Evolutionary conservation across 176 grass and related monocot genomes (phyloP).

Genomic region (Eremochloa ophiuroides): DNA sequence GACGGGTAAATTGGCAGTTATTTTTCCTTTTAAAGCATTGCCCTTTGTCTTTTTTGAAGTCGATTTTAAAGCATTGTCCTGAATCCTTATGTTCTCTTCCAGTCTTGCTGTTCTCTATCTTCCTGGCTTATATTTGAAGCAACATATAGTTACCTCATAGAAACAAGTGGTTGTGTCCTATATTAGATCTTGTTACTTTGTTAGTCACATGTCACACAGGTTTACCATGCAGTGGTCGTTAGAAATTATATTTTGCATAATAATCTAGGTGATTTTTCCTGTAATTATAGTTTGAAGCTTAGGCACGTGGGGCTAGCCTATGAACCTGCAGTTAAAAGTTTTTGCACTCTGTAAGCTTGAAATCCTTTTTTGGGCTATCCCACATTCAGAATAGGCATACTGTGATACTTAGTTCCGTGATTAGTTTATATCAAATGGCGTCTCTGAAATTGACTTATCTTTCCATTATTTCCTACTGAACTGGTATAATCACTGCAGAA

Average conservation of each 20-base stretch:
- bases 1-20: neutral
- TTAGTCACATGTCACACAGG: neutral
- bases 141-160: neutral
- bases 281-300: neutral
- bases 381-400: neutral
- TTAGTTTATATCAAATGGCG: neutral
- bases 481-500: conserved; percentile 26
- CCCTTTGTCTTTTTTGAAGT: neutral
- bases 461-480: neutral
- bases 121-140: neutral
- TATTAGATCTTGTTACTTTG: neutral
- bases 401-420: neutral
- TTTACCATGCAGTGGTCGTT: neutral
- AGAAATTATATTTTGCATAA: neutral
- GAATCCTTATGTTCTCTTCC: neutral
- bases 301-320: neutral
- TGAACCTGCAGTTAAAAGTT: neutral
- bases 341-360: neutral
- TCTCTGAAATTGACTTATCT: neutral
- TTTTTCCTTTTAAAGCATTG: neutral
- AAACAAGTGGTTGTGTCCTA: neutral
- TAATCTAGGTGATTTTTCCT: neutral
- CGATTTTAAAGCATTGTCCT: neutral
- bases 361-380: neutral
- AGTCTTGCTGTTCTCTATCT: neutral